A percentile compares a stretch with the other conserved stretches of the same genome.
Evolutionary conservation across 805 yeast genomes (phyloP).

Genomic region (Candida namnaoensis): DNA sequence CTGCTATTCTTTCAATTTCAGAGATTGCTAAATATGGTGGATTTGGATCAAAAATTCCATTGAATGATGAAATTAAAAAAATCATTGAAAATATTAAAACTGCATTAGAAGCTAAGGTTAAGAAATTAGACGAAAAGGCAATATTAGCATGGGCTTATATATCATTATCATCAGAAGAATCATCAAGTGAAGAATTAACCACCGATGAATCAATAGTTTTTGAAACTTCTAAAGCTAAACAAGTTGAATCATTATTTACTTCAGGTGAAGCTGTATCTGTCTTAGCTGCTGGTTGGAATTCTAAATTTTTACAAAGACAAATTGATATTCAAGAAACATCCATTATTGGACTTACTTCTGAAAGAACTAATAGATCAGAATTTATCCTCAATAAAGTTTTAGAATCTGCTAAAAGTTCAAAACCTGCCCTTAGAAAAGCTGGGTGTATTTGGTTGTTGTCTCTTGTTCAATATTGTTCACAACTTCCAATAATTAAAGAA

Average conservation of each 20-base stretch:
- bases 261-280: slow-evolving; percentile 80
- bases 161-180: slow-evolving; percentile 26
- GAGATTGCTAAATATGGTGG: slow-evolving; percentile 32
- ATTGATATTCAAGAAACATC: slow-evolving; percentile 42
- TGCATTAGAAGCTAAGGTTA: slow-evolving; percentile 29
- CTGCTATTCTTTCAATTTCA: slow-evolving; percentile 18
- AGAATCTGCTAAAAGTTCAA: slow-evolving; percentile 47
- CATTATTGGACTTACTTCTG: slow-evolving; percentile 1
- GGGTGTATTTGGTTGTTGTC: slow-evolving; percentile 85
- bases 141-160: slow-evolving; percentile 48
- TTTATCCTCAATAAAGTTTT: slow-evolving; percentile 41
- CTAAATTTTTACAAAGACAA: slow-evolving; percentile 41
- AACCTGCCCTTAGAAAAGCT: slow-evolving; percentile 67
- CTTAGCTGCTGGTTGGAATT: slow-evolving; percentile 68
- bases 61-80: slow-evolving; percentile 9
- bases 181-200: slow-evolving; percentile 19
- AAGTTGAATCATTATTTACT: slow-evolving; percentile 66
- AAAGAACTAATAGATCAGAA: slow-evolving; percentile 7
- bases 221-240: slow-evolving; percentile 57
- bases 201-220: slow-evolving; percentile 32
- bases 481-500: slow-evolving; percentile 26
- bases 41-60: slow-evolving; percentile 11
- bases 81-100: slow-evolving; percentile 19
- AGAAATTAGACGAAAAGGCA: slow-evolving; percentile 52
- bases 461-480: slow-evolving; percentile 64